A percentile compares a stretch with the other conserved stretches of the same genome.
These are phyloP conservation scores for Hypoxylon intermedium DNA, from an alignment of 495 filamentous ascomycete genomes.

Conservation along the genomic window DNA sequence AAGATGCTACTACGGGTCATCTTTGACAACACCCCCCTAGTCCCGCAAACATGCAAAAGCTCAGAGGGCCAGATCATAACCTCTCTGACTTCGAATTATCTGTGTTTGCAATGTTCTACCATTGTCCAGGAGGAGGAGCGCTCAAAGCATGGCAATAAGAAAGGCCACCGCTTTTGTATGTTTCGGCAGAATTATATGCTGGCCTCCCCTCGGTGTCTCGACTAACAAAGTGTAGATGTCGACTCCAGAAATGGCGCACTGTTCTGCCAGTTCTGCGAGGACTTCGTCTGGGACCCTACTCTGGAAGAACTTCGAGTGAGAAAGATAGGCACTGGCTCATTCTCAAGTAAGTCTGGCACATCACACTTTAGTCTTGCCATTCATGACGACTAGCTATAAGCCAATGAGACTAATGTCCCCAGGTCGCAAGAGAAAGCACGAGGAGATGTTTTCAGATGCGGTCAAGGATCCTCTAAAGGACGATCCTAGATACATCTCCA, in stretches of 20 bases:
- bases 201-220: slow-evolving; percentile 18
- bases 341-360: slow-evolving; percentile 49
- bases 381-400: neutral
- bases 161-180: slow-evolving; percentile 71
- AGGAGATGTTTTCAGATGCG: slow-evolving; percentile 62
- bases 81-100: slow-evolving; percentile 65
- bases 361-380: neutral
- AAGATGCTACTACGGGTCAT: slow-evolving; percentile 59
- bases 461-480: slow-evolving; percentile 64
- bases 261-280: slow-evolving; percentile 83
- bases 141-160: slow-evolving; percentile 62
- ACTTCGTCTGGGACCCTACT: slow-evolving; percentile 86
- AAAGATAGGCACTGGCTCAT: slow-evolving; percentile 62
- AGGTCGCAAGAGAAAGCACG: slow-evolving; percentile 65
- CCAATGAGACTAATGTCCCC: neutral
- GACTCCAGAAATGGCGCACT: slow-evolving; percentile 79
- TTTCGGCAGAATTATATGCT: slow-evolving; percentile 17
- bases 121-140: slow-evolving; percentile 64
- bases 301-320: slow-evolving; percentile 73
- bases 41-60: slow-evolving; percentile 59
- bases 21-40: slow-evolving; percentile 55
- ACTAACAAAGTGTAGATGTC: slow-evolving; percentile 63
- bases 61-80: slow-evolving; percentile 53
- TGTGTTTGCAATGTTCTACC: slow-evolving; percentile 73
- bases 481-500: slow-evolving; percentile 63